Percentiles rank a stretch among this genome's conserved stretches.
Conservation (phyloP, 176 grass and related monocot genomes). For the Guadua angustifolia region DNA sequence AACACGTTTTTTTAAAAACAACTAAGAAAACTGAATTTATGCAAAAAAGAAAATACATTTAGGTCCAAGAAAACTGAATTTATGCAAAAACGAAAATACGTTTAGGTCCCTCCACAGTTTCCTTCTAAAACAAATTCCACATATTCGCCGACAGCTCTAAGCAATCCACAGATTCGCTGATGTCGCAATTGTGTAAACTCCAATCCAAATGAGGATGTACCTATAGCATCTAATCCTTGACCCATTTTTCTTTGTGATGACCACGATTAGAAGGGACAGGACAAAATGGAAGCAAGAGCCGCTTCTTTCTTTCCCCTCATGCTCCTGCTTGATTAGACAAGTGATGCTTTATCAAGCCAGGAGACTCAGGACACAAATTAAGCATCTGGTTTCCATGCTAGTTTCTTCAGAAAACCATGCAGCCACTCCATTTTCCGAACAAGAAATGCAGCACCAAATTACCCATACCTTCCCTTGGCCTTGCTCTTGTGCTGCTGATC, state of each 20-base stretch:
- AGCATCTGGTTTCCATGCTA: neutral
- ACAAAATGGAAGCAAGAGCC: neutral
- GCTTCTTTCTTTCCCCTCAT: neutral
- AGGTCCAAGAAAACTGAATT: no score
- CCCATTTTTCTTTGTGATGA: constrained; percentile 2
- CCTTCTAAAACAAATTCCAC: no score
- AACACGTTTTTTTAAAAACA: no score
- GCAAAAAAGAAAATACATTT: no score
- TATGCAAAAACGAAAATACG: no score
- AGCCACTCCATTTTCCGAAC: neutral
- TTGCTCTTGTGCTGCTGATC: constrained; percentile 32
- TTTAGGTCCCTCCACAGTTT: no score
- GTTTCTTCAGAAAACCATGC: constrained; percentile 43
- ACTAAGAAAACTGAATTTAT: no score
- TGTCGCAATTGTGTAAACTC: neutral
- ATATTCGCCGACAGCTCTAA: no score
- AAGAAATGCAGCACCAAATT: neutral
- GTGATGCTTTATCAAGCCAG: neutral
- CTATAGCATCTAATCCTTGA: constrained; percentile 32
- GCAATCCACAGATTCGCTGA: no score
- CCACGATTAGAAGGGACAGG: neutral
- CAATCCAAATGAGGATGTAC: no score
- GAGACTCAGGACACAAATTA: neutral
- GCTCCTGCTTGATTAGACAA: constrained; percentile 20
- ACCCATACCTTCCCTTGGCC: neutral